Evolutionary conservation across 2,329 filamentous ascomycete genomes (phyloP).

Genomic region (Fusarium gaditjirri): DNA sequence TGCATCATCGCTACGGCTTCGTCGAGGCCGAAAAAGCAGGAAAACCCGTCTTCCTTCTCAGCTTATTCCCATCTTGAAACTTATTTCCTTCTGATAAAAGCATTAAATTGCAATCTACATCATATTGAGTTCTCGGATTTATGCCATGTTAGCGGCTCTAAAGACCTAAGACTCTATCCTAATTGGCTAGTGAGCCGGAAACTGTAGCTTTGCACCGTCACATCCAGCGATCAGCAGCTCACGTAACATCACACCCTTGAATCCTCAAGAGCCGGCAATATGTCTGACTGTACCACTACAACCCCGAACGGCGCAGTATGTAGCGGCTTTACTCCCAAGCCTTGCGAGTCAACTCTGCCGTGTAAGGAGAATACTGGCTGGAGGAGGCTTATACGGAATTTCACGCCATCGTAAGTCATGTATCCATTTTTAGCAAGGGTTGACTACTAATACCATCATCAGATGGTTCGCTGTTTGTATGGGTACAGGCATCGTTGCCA

Average conservation of each 20-base stretch:
- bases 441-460: constrained; percentile 3
- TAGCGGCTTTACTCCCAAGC: constrained; percentile 12
- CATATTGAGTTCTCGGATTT: not conserved
- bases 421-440: not conserved
- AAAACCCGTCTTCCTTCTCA: not conserved
- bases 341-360: constrained; percentile 30
- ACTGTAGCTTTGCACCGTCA: constrained; percentile 20
- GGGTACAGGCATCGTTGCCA: constrained; percentile 75
- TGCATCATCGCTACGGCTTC: not conserved
- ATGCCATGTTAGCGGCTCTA: not conserved
- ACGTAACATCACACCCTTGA: constrained; percentile 14
- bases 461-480: constrained; percentile 71
- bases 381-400: constrained; percentile 61
- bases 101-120: not conserved
- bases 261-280: constrained; percentile 10
- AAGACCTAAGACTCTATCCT: not conserved
- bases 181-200: constrained; percentile 2
- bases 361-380: constrained; percentile 54
- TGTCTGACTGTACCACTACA: constrained; percentile 28
- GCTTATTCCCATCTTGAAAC: not conserved
- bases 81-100: not conserved
- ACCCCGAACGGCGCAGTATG: constrained; percentile 16
- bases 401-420: constrained; percentile 62
- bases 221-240: constrained; percentile 21
- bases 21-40: not conserved